Conservation (phyloP, 352 stramenopile species). For the Globisporangium canariense region DNA sequence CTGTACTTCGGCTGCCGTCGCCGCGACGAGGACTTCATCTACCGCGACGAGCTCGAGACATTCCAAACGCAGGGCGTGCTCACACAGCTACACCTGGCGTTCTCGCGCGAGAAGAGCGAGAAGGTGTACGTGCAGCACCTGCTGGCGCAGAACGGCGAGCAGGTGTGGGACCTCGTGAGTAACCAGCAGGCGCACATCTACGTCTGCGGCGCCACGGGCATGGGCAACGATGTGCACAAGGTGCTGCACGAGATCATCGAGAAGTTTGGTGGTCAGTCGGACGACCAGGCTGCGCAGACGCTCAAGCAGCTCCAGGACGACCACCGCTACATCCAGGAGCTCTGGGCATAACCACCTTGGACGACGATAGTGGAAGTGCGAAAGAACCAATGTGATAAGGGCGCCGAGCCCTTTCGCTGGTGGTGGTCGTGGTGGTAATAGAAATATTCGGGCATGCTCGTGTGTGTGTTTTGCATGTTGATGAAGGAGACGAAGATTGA, state of each 20-base stretch:
- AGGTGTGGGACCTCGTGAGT: constrained; percentile 59
- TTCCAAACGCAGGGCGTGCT: constrained; percentile 88
- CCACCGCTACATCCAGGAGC: constrained; percentile 94
- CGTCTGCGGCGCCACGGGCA: constrained; percentile 96
- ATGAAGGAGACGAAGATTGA: background rate
- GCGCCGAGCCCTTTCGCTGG: background rate
- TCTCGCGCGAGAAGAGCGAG: constrained; percentile 90
- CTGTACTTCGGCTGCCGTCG: constrained; percentile 93
- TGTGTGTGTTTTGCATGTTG: background rate
- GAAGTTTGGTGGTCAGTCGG: constrained; percentile 50
- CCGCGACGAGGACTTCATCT: constrained; percentile 87
- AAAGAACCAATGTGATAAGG: background rate
- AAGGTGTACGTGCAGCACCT: constrained; percentile 99
- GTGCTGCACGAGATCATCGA: constrained; percentile 87
- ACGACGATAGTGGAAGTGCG: too few species aligned
- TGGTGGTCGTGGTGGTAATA: background rate
- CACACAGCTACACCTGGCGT: constrained; percentile 91
- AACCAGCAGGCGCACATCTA: constrained; percentile 90
- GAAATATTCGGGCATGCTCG: background rate
- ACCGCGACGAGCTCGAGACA: constrained; percentile 88
- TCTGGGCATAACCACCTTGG: constrained; percentile 76
- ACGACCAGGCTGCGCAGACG: constrained; percentile 63
- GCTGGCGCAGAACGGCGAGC: constrained; percentile 70
- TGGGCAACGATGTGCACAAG: constrained; percentile 96
- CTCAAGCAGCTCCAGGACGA: constrained; percentile 88